A percentile compares a stretch with the other conserved stretches of the same genome.
These are phyloP conservation scores for Chlorella sp. DNA, from an alignment of 139 green algal species.

Conservation along the genomic window DNA sequence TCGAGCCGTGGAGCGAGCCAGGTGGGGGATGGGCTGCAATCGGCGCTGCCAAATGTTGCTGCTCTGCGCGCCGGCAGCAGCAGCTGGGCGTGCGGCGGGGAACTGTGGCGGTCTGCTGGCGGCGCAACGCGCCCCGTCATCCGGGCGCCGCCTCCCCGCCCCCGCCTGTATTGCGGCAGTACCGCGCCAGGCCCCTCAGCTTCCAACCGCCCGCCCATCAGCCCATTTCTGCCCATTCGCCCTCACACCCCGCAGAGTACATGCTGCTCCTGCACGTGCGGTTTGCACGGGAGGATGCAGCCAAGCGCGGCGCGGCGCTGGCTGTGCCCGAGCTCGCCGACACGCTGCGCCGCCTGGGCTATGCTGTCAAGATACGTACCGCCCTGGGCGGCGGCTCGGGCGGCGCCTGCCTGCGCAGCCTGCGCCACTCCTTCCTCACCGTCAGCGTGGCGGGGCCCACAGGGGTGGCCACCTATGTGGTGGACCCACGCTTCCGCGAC, in stretches of 20 bases:
- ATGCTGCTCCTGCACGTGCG: slow-evolving; percentile 47
- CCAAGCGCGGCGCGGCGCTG: neutral
- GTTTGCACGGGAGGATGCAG: slow-evolving; percentile 29
- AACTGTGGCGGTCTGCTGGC: neutral
- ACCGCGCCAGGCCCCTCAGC: too few species aligned
- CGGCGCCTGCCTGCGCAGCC: slow-evolving; percentile 65
- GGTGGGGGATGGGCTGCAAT: neutral
- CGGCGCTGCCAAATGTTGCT: too few species aligned
- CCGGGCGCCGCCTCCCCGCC: too few species aligned
- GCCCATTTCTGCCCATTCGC: neutral
- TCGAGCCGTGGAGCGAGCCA: slow-evolving; percentile 38
- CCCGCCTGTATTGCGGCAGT: too few species aligned
- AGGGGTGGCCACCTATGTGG: slow-evolving; percentile 40
- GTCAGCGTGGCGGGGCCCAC: slow-evolving; percentile 23
- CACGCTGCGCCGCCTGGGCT: slow-evolving; percentile 41
- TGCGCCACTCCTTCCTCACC: slow-evolving; percentile 71
- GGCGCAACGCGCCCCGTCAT: too few species aligned
- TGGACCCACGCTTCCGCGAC: slow-evolving; percentile 66
- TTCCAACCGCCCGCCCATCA: too few species aligned
- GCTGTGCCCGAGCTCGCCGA: slow-evolving; percentile 46
- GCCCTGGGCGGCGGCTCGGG: slow-evolving; percentile 56
- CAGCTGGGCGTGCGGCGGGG: neutral
- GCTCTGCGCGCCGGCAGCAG: neutral
- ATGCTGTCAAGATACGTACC: slow-evolving; percentile 53
- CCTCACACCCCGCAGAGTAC: too few species aligned